Percentiles rank a stretch among this genome's conserved stretches.
phyloP scores from a whole-genome alignment of 139 green algal genomes.

The Micractinium conductrix region DNA sequence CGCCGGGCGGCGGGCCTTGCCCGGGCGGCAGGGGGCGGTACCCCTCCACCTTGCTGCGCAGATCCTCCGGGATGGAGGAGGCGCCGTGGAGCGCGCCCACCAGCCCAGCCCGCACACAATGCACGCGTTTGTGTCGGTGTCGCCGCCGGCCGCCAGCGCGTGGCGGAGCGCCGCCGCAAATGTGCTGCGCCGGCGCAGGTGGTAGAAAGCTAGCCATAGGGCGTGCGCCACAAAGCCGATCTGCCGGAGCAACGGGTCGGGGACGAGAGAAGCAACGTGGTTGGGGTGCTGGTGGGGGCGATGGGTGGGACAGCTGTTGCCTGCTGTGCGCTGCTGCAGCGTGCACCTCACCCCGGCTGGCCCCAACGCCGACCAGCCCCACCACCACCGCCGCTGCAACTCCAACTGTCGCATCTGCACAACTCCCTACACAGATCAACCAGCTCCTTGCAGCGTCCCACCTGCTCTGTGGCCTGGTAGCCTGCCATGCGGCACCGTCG shows the following conservation, averaged over 20 bases:
- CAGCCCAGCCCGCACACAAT: conserved; percentile 63
- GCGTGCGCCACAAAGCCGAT: conserved; percentile 53
- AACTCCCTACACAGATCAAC: too few relatives aligned
- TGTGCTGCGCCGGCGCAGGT: conserved; percentile 23
- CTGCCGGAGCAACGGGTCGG: too few relatives aligned
- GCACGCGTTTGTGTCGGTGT: conserved; percentile 72
- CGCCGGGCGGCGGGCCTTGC: background rate
- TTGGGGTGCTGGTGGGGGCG: too few relatives aligned
- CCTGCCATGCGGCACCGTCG: background rate
- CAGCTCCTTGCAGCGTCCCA: too few relatives aligned
- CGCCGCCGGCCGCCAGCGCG: conserved; percentile 52
- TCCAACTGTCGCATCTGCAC: too few relatives aligned
- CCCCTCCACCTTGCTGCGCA: background rate
- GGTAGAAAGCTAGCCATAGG: conserved; percentile 41
- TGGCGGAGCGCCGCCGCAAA: conserved; percentile 38
- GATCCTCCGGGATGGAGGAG: background rate
- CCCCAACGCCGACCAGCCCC: too few relatives aligned
- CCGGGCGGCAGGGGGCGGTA: background rate
- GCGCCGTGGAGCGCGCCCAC: conserved; percentile 54
- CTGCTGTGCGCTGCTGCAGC: too few relatives aligned
- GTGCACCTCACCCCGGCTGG: too few relatives aligned
- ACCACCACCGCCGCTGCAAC: too few relatives aligned
- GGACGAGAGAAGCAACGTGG: too few relatives aligned
- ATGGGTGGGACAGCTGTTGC: too few relatives aligned
- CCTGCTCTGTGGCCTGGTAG: background rate